phyloP scores from a whole-genome alignment of 257 asterid genomes.

The Gentiana macrophylla region DNA sequence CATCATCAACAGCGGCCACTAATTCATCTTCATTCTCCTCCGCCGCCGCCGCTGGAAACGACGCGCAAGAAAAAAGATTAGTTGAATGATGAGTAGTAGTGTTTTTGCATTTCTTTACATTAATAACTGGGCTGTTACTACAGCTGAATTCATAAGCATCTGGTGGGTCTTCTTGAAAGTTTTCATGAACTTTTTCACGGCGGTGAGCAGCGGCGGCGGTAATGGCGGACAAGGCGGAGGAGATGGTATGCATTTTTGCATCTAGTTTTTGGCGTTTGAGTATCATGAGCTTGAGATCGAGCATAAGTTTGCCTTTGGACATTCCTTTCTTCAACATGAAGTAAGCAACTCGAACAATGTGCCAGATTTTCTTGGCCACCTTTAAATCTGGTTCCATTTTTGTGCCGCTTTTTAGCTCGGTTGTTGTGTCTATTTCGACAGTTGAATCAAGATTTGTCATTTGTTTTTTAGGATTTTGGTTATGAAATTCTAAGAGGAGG shows the following conservation, averaged over 20 bases:
- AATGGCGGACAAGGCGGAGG: conserved; percentile 8
- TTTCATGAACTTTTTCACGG: conserved; percentile 7
- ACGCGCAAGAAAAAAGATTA: not conserved
- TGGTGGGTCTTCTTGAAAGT: not conserved
- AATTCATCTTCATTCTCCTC: conserved; percentile 5
- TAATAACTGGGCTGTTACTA: conserved; percentile 57
- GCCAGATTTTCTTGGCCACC: conserved; percentile 72
- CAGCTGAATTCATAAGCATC: conserved; percentile 75
- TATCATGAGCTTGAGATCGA: conserved; percentile 45
- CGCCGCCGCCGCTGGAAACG: no score
- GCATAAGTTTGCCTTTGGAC: conserved; percentile 46
- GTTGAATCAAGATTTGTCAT: not conserved
- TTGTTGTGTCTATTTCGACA: not conserved
- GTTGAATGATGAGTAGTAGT: no score
- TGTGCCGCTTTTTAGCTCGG: not conserved
- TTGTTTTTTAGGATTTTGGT: no score
- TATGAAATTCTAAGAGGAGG: not conserved
- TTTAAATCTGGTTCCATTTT: conserved; percentile 57
- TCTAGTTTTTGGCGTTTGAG: conserved; percentile 78
- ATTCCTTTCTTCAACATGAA: conserved; percentile 70
- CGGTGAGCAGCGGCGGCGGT: conserved; percentile 17
- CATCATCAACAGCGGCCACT: conserved; percentile 20
- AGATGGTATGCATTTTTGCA: conserved; percentile 64
- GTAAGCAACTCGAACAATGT: conserved; percentile 35
- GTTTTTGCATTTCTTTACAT: conserved; percentile 24